Evolutionary conservation across 768 basidiomycete species (phyloP).

Genomic region (Porpolomopsis calyptriformis): DNA sequence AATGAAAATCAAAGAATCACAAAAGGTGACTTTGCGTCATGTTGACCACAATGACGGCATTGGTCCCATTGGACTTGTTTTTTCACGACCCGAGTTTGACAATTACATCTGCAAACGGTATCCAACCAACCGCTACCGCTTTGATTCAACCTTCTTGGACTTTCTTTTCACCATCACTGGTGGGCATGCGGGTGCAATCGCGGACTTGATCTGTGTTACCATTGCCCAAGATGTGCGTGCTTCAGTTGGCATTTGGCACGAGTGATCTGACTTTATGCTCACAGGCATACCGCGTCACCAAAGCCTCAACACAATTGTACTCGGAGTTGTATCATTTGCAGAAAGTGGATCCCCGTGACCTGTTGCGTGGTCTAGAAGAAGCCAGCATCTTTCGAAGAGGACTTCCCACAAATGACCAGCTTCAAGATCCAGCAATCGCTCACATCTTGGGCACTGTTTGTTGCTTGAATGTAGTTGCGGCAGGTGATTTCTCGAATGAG

Average conservation of each 20-base stretch:
- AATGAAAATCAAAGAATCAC: conserved; percentile 1
- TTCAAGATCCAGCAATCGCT: conserved; percentile 7
- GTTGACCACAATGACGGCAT: conserved; percentile 7
- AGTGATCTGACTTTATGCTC: conserved; percentile 3
- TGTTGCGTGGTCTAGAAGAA: conserved; percentile 1
- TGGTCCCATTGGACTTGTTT: conserved; percentile 9
- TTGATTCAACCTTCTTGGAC: conserved; percentile 10
- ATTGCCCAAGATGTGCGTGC: conserved; percentile 7
- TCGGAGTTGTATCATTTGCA: conserved; percentile 5
- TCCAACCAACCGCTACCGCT: conserved; percentile 4
- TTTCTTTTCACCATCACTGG: conserved; percentile 8
- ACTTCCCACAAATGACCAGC: conserved; percentile 5
- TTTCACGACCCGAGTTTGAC: conserved; percentile 10
- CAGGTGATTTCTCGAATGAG: neutral
- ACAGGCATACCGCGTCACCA: conserved; percentile 12
- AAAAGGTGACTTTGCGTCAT: conserved; percentile 10
- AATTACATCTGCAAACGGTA: conserved; percentile 9
- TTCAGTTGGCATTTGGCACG: neutral
- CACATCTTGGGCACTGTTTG: conserved; percentile 7
- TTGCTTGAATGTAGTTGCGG: conserved; percentile 3
- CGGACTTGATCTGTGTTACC: conserved; percentile 8
- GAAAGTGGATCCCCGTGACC: conserved; percentile 2
- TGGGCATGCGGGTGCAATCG: conserved; percentile 12
- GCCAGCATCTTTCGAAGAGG: conserved; percentile 9
- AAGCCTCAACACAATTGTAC: conserved; percentile 8